Evolutionary conservation across 805 yeast species (phyloP).

Genomic region (Kurtzmaniella cleridarum): DNA sequence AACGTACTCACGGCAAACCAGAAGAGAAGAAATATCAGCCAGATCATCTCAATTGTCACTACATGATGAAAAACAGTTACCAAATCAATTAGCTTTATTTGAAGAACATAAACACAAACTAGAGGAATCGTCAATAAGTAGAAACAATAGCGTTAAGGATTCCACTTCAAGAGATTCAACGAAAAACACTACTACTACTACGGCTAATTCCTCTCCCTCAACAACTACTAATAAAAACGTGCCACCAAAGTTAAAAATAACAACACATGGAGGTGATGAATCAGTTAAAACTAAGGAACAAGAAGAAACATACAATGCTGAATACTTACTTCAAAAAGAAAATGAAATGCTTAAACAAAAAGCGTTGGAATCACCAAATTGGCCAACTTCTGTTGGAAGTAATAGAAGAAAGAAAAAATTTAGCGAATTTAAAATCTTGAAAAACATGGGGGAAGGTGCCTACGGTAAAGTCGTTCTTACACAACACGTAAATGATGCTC

Average conservation of each 20-base stretch:
- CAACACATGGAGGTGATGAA: background rate
- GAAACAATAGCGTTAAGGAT: too few species aligned
- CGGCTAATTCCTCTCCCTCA: background rate
- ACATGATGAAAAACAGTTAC: too few species aligned
- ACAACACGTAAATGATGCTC: conserved; percentile 55
- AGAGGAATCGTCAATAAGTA: too few species aligned
- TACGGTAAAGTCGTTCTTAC: conserved; percentile 90
- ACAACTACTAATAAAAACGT: background rate
- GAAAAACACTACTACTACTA: background rate
- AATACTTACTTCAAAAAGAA: conserved; percentile 21
- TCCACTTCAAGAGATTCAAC: too few species aligned
- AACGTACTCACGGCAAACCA: conserved; percentile 60
- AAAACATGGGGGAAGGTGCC: conserved; percentile 92
- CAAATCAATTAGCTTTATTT: too few species aligned
- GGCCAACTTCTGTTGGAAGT: conserved; percentile 56
- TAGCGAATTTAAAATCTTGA: conserved; percentile 62
- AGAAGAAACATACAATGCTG: background rate
- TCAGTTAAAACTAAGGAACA: background rate
- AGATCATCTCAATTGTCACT: too few species aligned
- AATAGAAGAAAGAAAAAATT: conserved; percentile 67
- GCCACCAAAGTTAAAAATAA: background rate
- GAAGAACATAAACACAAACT: too few species aligned
- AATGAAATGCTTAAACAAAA: conserved; percentile 37
- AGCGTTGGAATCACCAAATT: conserved; percentile 31
- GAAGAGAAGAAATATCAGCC: conserved; percentile 1